Base-by-base conservation (phyloP, 1,284 basidiomycete genomes). In the Jaminaea rosea region DNA sequence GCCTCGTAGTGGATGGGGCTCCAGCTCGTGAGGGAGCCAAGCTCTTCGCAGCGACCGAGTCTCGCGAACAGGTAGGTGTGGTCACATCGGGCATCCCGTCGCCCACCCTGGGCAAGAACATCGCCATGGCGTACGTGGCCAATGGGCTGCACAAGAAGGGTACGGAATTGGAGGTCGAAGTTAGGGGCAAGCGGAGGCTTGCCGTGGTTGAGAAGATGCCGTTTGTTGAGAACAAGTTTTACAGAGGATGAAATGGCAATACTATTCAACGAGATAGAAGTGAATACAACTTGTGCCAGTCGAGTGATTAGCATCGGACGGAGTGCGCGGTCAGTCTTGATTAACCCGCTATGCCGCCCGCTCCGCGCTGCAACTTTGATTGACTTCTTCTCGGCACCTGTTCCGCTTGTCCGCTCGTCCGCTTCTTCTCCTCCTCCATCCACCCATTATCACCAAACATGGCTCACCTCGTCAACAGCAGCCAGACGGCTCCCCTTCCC, bases 41-140 rank as follows among this genome's bases (percentile, higher is more conserved):
- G 63, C 83, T 96, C 41, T 83, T 84, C 62, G 77, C 79, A 78
- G 10, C 76, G 79, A 56, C 80, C 88, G 56, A 87, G 17, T n/a
- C n/a, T n/a, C 48, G 36, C 44, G 54, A 44, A 28, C 23, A 56
- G 51, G 44, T 59, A 26, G 65, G 63, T 49, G 83, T 86, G 10
- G 81, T 97, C 32, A 97, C 93, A 0, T 96, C 90, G 0, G 93
- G 93, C 47, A 96, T 97, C 56, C 94, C 94, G 6, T 92, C 89
- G 1, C 92, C 92, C 0, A 87, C 89, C 1, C 78, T 92, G 1
- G 84, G 83, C 3, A 84, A 85, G 74, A 96, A 98, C 76, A 88
- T 98, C 66, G 89, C 92, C 6, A 98, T 98, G 93, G 93, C 84
- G 0, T 93, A 96, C 68, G 82, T 97, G 46, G 47, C 65, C 50